These are phyloP conservation scores for Solanum infundibuliforme DNA, from an alignment of 257 asterid species.

Conservation along the genomic window DNA sequence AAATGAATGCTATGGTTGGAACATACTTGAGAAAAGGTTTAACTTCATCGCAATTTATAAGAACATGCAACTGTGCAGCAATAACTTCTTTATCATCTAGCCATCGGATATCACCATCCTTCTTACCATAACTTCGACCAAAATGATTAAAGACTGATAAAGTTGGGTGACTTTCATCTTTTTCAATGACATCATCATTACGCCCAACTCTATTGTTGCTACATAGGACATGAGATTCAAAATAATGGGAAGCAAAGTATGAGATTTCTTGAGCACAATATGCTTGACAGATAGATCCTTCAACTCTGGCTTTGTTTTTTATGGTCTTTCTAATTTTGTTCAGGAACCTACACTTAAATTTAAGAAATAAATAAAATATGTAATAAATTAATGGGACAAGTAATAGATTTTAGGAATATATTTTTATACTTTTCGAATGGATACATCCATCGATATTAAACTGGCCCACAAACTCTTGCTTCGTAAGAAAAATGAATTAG, in stretches of 20 bases:
- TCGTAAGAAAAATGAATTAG: background rate
- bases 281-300: background rate
- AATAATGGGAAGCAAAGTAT: background rate
- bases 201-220: background rate
- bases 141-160: background rate
- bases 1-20: background rate
- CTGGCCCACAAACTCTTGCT: background rate
- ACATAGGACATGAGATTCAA: background rate
- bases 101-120: background rate
- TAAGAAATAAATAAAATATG: background rate
- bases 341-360: background rate
- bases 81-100: background rate
- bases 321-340: background rate
- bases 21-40: background rate
- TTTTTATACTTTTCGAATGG: background rate
- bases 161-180: background rate
- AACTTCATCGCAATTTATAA: background rate
- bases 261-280: background rate
- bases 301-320: background rate
- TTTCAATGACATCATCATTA: background rate
- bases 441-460: background rate
- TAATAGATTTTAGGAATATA: background rate
- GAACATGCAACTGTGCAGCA: background rate
- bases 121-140: background rate
- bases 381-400: background rate